A percentile compares a stretch with the other conserved stretches of the same genome.
These are phyloP conservation scores for Aphanocladium album DNA, from an alignment of 2,329 filamentous ascomycete genomes.

Conservation along the genomic window DNA sequence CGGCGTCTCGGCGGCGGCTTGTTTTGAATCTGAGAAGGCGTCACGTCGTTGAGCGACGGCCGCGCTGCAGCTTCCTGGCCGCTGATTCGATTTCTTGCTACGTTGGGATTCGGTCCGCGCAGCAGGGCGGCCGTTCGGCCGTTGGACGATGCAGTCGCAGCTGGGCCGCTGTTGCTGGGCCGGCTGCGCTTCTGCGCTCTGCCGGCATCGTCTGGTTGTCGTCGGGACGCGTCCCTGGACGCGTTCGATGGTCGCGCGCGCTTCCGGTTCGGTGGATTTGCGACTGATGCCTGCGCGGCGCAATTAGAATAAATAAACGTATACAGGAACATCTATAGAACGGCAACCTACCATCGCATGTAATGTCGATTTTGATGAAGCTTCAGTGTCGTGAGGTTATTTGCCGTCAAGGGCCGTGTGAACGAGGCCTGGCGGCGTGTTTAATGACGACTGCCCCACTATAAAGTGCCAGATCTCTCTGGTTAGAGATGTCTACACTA, in stretches of 20 bases:
- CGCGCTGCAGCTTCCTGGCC: background rate
- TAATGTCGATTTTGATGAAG: background rate
- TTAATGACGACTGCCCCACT: background rate
- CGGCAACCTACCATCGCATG: background rate
- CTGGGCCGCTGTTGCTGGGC: slow-evolving; percentile 6
- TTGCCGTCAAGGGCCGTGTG: background rate
- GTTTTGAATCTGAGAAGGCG: slow-evolving; percentile 7
- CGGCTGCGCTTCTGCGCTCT: slow-evolving; percentile 16
- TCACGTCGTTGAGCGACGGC: slow-evolving; percentile 6
- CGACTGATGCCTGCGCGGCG: slow-evolving; percentile 21
- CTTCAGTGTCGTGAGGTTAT: background rate
- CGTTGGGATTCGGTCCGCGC: slow-evolving; percentile 9
- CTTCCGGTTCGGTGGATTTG: slow-evolving; percentile 35
- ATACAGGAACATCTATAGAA: no score
- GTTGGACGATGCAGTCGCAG: background rate
- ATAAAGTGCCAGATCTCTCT: background rate
- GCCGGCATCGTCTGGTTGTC: slow-evolving; percentile 22
- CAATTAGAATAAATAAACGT: background rate
- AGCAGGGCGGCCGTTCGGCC: background rate
- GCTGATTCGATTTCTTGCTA: slow-evolving; percentile 7
- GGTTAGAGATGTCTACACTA: background rate
- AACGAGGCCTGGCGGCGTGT: background rate
- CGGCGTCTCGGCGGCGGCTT: slow-evolving; percentile 7
- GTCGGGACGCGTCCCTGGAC: slow-evolving; percentile 25
- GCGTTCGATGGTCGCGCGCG: slow-evolving; percentile 39